Percentiles rank a stretch among this genome's conserved stretches.
Conservation (phyloP, 208 protist species). For the Wallacemonas sp. region DNA sequence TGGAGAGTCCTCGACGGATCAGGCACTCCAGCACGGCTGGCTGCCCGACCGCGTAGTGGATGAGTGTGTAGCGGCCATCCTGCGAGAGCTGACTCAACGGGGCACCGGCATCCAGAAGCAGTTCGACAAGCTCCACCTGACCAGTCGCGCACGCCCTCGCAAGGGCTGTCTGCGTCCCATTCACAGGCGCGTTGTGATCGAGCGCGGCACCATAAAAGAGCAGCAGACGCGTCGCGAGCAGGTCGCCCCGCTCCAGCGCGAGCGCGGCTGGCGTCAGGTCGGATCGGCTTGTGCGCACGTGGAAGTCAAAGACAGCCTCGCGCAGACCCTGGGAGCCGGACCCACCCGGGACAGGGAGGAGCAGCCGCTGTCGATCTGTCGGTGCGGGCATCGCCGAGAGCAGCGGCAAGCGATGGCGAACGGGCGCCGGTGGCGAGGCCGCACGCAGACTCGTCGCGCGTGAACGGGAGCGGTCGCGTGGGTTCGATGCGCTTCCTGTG, state of each 20-base stretch:
- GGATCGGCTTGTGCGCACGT: constrained; percentile 21
- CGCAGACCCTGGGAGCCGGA: neutral
- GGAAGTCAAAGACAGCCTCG: constrained; percentile 34
- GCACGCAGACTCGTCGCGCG: neutral
- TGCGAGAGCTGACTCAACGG: constrained; percentile 49
- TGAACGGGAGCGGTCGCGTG: constrained; percentile 3
- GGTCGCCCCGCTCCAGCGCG: constrained; percentile 41
- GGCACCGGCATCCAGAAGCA: constrained; percentile 63
- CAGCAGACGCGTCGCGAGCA: constrained; percentile 49
- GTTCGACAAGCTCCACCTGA: constrained; percentile 56
- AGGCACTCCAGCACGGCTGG: constrained; percentile 39
- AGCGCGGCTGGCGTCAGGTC: constrained; percentile 36
- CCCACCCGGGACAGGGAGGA: neutral
- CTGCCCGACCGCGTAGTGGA: constrained; percentile 83
- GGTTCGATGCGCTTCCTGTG: neutral
- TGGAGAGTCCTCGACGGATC: constrained; percentile 50
- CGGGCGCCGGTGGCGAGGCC: neutral
- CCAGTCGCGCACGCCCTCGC: constrained; percentile 64
- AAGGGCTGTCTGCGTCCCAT: constrained; percentile 59
- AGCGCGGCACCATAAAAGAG: constrained; percentile 51
- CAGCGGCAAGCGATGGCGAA: neutral
- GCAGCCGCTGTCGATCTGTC: constrained; percentile 5
- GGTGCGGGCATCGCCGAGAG: neutral
- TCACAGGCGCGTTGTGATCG: constrained; percentile 32
- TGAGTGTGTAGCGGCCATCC: constrained; percentile 84